Percentiles rank a stretch among this genome's conserved stretches.
Conservation (phyloP, 331 rosid species). For the Acacia concinna region DNA sequence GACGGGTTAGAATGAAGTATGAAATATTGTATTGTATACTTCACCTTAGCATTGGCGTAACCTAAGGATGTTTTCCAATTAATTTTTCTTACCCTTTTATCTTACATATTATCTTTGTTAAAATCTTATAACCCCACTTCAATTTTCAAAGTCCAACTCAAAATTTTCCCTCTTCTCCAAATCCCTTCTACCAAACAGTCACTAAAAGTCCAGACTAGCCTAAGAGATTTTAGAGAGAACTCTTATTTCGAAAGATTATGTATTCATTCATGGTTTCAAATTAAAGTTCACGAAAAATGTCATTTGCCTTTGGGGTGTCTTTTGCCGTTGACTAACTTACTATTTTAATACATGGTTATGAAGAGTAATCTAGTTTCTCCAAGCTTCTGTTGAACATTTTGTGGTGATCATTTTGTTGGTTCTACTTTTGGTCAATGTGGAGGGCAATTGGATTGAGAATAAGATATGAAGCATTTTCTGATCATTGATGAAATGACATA, state of each 20-base stretch:
- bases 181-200: too few relatives aligned
- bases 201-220: background rate
- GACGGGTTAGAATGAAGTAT: background rate
- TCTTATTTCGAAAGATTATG: background rate
- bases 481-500: background rate
- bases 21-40: background rate
- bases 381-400: background rate
- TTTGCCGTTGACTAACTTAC: background rate
- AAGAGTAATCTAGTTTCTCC: background rate
- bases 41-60: background rate
- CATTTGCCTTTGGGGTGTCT: background rate
- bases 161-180: too few relatives aligned
- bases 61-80: background rate
- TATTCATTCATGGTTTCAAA: background rate
- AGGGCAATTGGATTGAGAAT: background rate
- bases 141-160: too few relatives aligned
- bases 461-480: background rate
- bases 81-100: too few relatives aligned
- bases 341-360: background rate
- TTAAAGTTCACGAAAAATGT: too few relatives aligned
- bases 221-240: background rate
- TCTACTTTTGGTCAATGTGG: background rate
- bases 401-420: background rate
- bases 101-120: too few relatives aligned
- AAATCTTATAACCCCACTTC: too few relatives aligned